Evolutionary conservation across 2,329 filamentous ascomycete genomes (phyloP).

Genomic region (Phialemoniopsis sp.): DNA sequence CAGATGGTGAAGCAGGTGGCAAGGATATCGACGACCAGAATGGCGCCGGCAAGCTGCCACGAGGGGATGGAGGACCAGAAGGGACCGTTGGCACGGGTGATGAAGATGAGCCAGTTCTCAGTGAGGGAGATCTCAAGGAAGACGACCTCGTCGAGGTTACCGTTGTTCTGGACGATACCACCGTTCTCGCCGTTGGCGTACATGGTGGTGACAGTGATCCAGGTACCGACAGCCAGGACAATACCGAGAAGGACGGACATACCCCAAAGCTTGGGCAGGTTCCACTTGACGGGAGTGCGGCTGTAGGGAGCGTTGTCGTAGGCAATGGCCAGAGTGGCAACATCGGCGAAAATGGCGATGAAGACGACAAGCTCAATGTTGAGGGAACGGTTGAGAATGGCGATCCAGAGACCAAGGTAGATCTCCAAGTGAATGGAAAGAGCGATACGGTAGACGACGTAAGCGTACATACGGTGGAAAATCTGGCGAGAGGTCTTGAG

Average conservation of each 20-base stretch:
- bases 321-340: constrained; percentile 86
- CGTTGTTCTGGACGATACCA: constrained; percentile 87
- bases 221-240: constrained; percentile 77
- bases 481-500: constrained; percentile 92
- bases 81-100: constrained; percentile 87
- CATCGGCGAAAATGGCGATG: constrained; percentile 91
- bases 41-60: constrained; percentile 76
- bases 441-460: constrained; percentile 93
- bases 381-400: constrained; percentile 77
- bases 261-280: constrained; percentile 89
- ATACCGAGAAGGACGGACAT: constrained; percentile 83
- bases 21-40: constrained; percentile 76
- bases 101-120: constrained; percentile 96
- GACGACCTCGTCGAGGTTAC: constrained; percentile 74
- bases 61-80: constrained; percentile 90
- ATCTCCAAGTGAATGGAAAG: constrained; percentile 88
- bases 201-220: constrained; percentile 88
- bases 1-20: constrained; percentile 84
- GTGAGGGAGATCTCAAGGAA: constrained; percentile 89
- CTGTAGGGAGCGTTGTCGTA: constrained; percentile 92
- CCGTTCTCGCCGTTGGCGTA: constrained; percentile 63
- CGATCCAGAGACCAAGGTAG: constrained; percentile 89
- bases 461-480: constrained; percentile 96
- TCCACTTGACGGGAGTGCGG: constrained; percentile 88
- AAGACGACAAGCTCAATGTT: constrained; percentile 89